These are phyloP conservation scores for Trichoderma sp. DNA, from an alignment of 2,329 filamentous ascomycete species.

Conservation along the genomic window DNA sequence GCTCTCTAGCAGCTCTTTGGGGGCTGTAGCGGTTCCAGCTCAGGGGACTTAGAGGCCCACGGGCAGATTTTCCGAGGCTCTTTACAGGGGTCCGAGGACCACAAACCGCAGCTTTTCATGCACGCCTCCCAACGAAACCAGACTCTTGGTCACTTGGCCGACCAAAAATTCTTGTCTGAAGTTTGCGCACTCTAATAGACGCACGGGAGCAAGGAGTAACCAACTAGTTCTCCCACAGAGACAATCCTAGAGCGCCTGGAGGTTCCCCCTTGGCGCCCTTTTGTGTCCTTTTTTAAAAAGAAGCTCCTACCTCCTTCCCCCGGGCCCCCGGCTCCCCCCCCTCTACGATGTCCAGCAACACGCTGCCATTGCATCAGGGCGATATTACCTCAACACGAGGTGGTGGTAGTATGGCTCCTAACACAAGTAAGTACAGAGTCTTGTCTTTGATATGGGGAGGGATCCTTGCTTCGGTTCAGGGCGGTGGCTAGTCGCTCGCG, in stretches of 20 bases:
- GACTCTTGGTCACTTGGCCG: conserved; percentile 18
- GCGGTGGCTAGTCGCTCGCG: neutral
- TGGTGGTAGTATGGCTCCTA: conserved; percentile 34
- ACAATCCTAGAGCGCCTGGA: neutral
- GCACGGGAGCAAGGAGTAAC: conserved; percentile 17
- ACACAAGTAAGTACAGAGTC: conserved; percentile 30
- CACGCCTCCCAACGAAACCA: conserved; percentile 21
- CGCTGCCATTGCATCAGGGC: conserved; percentile 33
- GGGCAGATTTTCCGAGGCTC: conserved; percentile 20
- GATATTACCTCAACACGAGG: conserved; percentile 26
- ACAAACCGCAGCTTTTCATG: conserved; percentile 18
- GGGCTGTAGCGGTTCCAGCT: conserved; percentile 16
- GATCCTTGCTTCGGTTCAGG: neutral
- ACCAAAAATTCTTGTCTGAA: conserved; percentile 13
- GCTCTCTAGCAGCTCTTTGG: conserved; percentile 5
- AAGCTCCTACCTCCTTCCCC: conserved; percentile 10
- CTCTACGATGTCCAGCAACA: conserved; percentile 33
- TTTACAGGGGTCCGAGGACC: conserved; percentile 15
- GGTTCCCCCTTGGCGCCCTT: neutral
- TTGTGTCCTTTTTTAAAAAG: conserved; percentile 1
- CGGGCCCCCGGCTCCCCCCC: conserved; percentile 3
- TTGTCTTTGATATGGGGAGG: neutral
- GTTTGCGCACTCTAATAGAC: conserved; percentile 18
- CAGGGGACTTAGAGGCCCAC: conserved; percentile 18
- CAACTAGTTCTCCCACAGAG: conserved; percentile 12